Evolutionary conservation across 345 rosid genomes (phyloP), one percentile per base, ranked within the genome.

Genomic region (Chamaenerion angustifolium): DNA sequence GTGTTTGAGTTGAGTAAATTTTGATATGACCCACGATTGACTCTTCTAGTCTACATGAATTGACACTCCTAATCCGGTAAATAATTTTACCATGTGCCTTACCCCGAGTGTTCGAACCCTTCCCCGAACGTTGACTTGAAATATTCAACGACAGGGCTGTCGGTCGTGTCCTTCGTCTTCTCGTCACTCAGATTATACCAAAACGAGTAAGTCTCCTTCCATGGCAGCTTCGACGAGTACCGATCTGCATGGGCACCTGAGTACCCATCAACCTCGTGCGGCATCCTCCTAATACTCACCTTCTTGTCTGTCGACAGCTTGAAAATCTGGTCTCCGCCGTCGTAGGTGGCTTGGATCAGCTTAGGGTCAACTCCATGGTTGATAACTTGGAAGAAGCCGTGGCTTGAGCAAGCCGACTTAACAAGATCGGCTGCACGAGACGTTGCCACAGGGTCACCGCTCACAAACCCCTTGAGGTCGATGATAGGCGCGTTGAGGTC

Each of bases 121-220:
- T 67, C 54, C 8, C 88, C 88, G 4, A 78, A 23, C 49, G 45
- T 64, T 42, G 68, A 56, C 43, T 55, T 67, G 68, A 78, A 64
- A 68, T 71, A 78, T 11, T 69, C 61, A 49, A 64, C 69, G 12
- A 65, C 81, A 11, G 23, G 3, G 3, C 25, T 21, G 25, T 21
- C 25, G 2, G 25, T 21, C 25, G n/a, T n/a, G n/a, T n/a, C 25
- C 25, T 21, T 15, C 3, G 56, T 46, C 16, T 55, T 40, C 6
- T 58, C 54, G 12, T 54, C 51, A 12, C 51, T 49, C 12, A 56
- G 70, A 9, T 27, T 37, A 61, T 46, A 77, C 8, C 60, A 47
- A 50, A 75, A 71, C 0, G 84, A 63, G 15, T 77, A 69, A 2
- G 80, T 75, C 68, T 81, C 88, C 58, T 81, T 81, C 88, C 88